These are phyloP conservation scores for Vaccinium myrtillus DNA, from an alignment of 148 eudicot species.

Conservation along the genomic window DNA sequence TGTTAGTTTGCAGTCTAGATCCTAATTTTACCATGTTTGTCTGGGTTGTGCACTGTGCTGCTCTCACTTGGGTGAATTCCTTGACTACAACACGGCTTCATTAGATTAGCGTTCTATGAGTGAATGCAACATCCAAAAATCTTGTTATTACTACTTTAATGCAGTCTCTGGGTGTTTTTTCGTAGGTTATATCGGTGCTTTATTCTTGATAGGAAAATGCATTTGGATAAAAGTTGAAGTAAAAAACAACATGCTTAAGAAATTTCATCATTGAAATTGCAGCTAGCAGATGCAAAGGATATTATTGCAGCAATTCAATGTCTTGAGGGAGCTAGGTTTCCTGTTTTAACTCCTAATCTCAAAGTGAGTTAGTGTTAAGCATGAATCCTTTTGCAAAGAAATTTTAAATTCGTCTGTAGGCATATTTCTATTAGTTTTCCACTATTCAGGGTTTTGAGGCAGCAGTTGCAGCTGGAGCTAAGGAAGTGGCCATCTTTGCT, in stretches of 20 bases:
- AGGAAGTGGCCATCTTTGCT: conserved; percentile 97
- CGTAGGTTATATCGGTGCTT: not conserved
- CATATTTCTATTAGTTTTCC: not conserved
- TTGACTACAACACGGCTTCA: not conserved
- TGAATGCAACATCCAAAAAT: not conserved
- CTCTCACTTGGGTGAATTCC: not conserved
- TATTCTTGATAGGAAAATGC: not conserved
- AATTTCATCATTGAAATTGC: conserved; percentile 15
- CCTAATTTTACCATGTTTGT: not conserved
- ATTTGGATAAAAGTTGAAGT: conserved; percentile 8
- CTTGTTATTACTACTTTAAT: not conserved
- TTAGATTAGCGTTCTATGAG: not conserved
- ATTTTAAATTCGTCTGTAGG: not conserved
- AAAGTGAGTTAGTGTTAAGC: conserved; percentile 47
- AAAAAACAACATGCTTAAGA: not conserved
- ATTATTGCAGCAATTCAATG: conserved; percentile 66
- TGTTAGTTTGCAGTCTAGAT: not conserved
- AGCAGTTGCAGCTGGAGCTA: conserved; percentile 87
- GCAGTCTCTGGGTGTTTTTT: not conserved
- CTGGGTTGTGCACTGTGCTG: not conserved
- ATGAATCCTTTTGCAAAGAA: not conserved
- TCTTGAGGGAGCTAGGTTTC: conserved; percentile 59
- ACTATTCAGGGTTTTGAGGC: conserved; percentile 85
- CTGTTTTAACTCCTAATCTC: conserved; percentile 93
- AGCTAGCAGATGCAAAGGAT: conserved; percentile 92